These are phyloP conservation scores for Yamadazyma takamatsuzukensis DNA, from an alignment of 805 yeast species.

Conservation along the genomic window DNA sequence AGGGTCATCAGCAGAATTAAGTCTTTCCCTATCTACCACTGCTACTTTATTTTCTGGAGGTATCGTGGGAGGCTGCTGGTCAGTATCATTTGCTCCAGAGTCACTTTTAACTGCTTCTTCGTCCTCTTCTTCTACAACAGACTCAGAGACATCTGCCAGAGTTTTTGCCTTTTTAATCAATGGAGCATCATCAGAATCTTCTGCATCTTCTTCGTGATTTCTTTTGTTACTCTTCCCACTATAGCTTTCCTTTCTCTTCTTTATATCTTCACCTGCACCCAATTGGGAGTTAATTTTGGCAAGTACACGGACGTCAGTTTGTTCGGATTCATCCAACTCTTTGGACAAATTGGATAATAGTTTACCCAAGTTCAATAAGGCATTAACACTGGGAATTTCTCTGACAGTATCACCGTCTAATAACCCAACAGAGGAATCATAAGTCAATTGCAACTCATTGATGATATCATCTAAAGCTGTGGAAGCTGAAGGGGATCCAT, in stretches of 20 bases:
- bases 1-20: constrained; percentile 28
- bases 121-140: constrained; percentile 12
- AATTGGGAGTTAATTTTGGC: constrained; percentile 5
- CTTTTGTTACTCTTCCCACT: constrained; percentile 1
- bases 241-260: constrained; percentile 7
- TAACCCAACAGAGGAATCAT: constrained; percentile 57
- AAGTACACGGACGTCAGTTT: too few relatives aligned
- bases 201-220: constrained; percentile 14
- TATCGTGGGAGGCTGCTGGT: too few relatives aligned
- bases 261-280: constrained; percentile 4
- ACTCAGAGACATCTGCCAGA: too few relatives aligned
- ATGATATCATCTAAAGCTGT: constrained; percentile 50
- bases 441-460: constrained; percentile 48
- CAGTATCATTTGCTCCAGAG: background rate
- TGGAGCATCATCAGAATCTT: constrained; percentile 3
- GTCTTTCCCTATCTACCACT: constrained; percentile 6
- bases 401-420: constrained; percentile 56
- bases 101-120: constrained; percentile 1
- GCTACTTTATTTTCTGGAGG: too few relatives aligned
- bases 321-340: constrained; percentile 33
- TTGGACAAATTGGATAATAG: constrained; percentile 37
- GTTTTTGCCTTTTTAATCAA: constrained; percentile 1
- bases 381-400: constrained; percentile 37
- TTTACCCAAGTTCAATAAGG: constrained; percentile 43
- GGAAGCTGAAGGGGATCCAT: constrained; percentile 26